Conservation (phyloP, 2,329 filamentous ascomycete species). For the Botryosphaeria dothidea region DNA sequence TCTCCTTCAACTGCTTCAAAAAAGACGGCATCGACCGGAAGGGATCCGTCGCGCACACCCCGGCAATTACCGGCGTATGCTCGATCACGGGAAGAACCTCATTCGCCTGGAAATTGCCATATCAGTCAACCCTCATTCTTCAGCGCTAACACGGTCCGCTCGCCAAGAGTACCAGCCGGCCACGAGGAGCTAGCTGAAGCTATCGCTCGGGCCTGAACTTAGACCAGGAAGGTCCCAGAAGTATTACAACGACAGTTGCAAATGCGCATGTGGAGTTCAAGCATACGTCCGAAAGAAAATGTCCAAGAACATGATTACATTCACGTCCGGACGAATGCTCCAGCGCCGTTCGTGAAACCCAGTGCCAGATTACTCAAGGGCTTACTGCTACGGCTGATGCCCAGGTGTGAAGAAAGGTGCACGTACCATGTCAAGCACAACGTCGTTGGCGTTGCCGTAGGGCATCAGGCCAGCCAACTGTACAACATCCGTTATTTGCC, state of each 20-base stretch:
- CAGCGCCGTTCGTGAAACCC: too few species aligned
- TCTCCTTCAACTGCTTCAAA: conserved; percentile 58
- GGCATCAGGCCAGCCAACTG: conserved; percentile 67
- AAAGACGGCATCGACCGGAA: conserved; percentile 65
- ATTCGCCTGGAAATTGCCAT: conserved; percentile 46
- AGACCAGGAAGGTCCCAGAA: background rate
- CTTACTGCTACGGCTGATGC: too few species aligned
- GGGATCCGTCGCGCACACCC: conserved; percentile 71
- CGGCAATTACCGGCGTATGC: conserved; percentile 66
- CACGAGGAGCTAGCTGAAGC: too few species aligned
- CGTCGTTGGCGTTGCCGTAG: conserved; percentile 69
- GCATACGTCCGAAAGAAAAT: background rate
- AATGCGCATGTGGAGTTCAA: background rate
- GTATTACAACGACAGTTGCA: background rate
- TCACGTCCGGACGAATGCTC: background rate
- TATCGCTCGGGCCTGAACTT: background rate
- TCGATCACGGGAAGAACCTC: conserved; percentile 68
- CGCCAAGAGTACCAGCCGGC: background rate
- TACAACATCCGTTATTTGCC: background rate
- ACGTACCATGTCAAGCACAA: conserved; percentile 66
- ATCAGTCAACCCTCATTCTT: background rate
- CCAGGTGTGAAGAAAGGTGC: too few species aligned
- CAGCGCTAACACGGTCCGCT: background rate
- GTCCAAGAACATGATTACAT: background rate
- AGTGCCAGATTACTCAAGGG: too few species aligned